Conservation (phyloP, 2,329 filamentous ascomycete species). For the Aquanectria penicillioides region DNA sequence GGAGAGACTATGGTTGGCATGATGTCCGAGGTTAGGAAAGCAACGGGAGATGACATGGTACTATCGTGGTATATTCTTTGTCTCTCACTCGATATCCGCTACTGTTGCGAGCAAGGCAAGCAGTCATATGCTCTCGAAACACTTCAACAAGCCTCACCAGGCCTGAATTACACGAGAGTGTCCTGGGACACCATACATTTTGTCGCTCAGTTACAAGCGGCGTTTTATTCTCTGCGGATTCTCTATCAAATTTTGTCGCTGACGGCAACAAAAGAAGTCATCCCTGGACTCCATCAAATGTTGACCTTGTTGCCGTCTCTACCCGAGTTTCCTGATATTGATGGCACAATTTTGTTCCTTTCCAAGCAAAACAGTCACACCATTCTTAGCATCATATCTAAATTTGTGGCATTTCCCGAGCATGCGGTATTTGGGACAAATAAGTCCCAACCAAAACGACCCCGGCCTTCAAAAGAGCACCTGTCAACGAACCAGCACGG, state of each 20-base stretch:
- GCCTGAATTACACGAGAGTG: conserved; percentile 13
- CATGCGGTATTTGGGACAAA: not conserved
- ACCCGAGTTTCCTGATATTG: conserved; percentile 36
- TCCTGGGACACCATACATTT: conserved; percentile 71
- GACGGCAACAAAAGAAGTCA: not conserved
- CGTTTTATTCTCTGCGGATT: conserved; percentile 69
- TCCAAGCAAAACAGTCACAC: conserved; percentile 15
- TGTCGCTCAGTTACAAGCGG: conserved; percentile 67
- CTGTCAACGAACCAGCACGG: not conserved
- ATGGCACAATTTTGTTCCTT: conserved; percentile 32
- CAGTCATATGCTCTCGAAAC: conserved; percentile 36
- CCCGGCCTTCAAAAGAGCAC: conserved; percentile 16
- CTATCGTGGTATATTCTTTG: conserved; percentile 41
- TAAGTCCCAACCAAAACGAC: conserved; percentile 20
- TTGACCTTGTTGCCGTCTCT: conserved; percentile 41
- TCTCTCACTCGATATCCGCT: conserved; percentile 42
- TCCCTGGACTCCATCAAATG: conserved; percentile 31
- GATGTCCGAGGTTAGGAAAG: conserved; percentile 25
- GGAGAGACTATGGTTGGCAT: conserved; percentile 33
- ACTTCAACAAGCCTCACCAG: conserved; percentile 28
- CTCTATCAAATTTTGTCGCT: conserved; percentile 50
- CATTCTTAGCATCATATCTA: conserved; percentile 25
- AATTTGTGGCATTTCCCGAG: conserved; percentile 29
- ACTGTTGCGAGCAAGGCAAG: conserved; percentile 43
- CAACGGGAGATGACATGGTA: not conserved